Conservation (phyloP, 176 grass and related monocot genomes). For the Oryza glumipatula region DNA sequence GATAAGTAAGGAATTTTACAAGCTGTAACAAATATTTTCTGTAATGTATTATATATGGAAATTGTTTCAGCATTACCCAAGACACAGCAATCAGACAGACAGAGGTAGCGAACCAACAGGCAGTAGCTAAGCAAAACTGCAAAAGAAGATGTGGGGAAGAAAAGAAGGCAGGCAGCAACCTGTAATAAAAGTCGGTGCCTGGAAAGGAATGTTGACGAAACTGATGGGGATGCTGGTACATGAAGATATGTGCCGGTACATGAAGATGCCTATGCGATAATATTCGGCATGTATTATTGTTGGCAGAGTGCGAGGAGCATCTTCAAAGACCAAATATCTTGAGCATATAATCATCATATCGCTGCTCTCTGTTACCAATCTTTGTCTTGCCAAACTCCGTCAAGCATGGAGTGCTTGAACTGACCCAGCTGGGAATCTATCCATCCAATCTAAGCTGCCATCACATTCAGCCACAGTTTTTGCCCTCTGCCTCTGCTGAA, state of each 20-base stretch:
- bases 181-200: background rate
- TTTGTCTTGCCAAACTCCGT: slow-evolving; percentile 34
- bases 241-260: background rate
- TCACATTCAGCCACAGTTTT: background rate
- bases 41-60: too few species aligned
- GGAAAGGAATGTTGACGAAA: background rate
- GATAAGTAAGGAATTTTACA: too few species aligned
- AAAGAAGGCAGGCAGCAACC: background rate
- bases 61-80: too few species aligned
- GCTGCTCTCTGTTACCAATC: slow-evolving; percentile 21
- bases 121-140: background rate
- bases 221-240: background rate
- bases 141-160: too few species aligned
- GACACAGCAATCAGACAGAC: too few species aligned
- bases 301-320: slow-evolving; percentile 17
- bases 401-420: background rate
- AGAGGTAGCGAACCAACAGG: too few species aligned
- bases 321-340: slow-evolving; percentile 23
- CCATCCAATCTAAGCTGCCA: background rate
- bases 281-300: slow-evolving; percentile 17
- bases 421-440: background rate
- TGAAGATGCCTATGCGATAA: slow-evolving; percentile 37
- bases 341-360: background rate
- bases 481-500: background rate
- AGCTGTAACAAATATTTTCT: too few species aligned